Percentiles rank a stretch among this genome's conserved stretches.
Evolutionary conservation across 2,329 filamentous ascomycete species (phyloP).

Genomic region (Aspergillus nomiae): DNA sequence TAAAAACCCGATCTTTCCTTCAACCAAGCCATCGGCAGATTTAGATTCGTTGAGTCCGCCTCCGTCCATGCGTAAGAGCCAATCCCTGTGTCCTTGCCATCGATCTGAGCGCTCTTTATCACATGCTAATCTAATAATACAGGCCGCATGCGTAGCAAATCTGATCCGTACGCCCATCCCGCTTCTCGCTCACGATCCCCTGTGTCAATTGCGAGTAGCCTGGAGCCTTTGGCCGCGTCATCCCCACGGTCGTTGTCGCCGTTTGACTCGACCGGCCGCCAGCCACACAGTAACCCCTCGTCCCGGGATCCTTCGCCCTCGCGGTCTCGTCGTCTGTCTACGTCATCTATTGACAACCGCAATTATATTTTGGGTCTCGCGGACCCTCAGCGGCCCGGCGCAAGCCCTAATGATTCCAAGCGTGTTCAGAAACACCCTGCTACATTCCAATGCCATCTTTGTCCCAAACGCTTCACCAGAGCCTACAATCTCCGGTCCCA

Average conservation of each 20-base stretch:
- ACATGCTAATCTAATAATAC: slow-evolving; percentile 11
- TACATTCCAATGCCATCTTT: slow-evolving; percentile 91
- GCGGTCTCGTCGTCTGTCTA: slow-evolving; percentile 46
- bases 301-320: slow-evolving; percentile 50
- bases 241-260: slow-evolving; percentile 49
- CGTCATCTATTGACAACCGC: slow-evolving; percentile 56
- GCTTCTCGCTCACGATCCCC: slow-evolving; percentile 42
- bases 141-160: slow-evolving; percentile 63
- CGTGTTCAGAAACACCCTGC: slow-evolving; percentile 97
- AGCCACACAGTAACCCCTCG: slow-evolving; percentile 41
- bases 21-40: slow-evolving; percentile 64
- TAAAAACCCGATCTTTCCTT: slow-evolving; percentile 66
- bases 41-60: slow-evolving; percentile 84
- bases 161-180: slow-evolving; percentile 59
- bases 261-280: slow-evolving; percentile 33
- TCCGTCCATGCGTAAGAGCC: slow-evolving; percentile 59
- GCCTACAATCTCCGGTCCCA: slow-evolving; percentile 97
- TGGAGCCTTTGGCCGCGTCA: slow-evolving; percentile 33
- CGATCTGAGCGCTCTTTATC: background rate
- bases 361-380: slow-evolving; percentile 88
- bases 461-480: slow-evolving; percentile 92
- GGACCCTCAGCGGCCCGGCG: slow-evolving; percentile 78
- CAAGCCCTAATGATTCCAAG: slow-evolving; percentile 64
- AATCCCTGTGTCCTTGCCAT: background rate
- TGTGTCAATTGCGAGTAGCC: slow-evolving; percentile 34